Conservation (phyloP, 2,329 filamentous ascomycete species). For the Tolypocladium capitatum region DNA sequence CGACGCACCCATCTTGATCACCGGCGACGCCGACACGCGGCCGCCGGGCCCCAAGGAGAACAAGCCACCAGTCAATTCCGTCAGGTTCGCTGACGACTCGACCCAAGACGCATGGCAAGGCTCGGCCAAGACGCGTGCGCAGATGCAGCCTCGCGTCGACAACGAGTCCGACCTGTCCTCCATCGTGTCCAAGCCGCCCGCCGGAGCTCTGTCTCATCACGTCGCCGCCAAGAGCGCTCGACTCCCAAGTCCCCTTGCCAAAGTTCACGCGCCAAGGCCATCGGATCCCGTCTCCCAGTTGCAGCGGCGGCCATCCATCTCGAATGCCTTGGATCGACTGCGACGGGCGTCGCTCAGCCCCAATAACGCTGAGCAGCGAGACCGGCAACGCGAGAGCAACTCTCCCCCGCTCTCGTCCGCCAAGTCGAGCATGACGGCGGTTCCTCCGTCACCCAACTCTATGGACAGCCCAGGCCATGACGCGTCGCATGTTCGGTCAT, state of each 20-base stretch:
- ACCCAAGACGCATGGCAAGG: constrained; percentile 26
- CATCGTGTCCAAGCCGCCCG: constrained; percentile 27
- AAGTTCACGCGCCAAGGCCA: constrained; percentile 18
- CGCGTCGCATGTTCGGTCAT: constrained; percentile 34
- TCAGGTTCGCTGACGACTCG: constrained; percentile 27
- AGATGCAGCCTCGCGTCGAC: constrained; percentile 42
- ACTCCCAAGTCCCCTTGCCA: constrained; percentile 24
- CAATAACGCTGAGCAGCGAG: constrained; percentile 9
- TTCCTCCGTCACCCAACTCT: constrained; percentile 23
- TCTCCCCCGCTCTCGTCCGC: constrained; percentile 25
- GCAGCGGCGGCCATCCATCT: constrained; percentile 17
- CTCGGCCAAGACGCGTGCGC: constrained; percentile 28
- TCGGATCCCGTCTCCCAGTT: constrained; percentile 13
- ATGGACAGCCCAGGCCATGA: constrained; percentile 20
- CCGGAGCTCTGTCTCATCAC: constrained; percentile 12
- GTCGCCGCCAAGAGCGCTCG: constrained; percentile 15
- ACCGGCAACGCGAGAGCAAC: constrained; percentile 10
- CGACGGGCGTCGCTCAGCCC: constrained; percentile 23
- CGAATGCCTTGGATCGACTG: constrained; percentile 20
- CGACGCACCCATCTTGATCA: constrained; percentile 12
- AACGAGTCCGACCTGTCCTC: constrained; percentile 37
- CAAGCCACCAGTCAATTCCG: constrained; percentile 20
- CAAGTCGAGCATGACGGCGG: constrained; percentile 27
- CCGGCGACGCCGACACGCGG: constrained; percentile 21
- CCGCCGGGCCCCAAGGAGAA: constrained; percentile 31